phyloP scores from a whole-genome alignment of 2,329 filamentous ascomycete species.

The Fusarium torulosum region DNA sequence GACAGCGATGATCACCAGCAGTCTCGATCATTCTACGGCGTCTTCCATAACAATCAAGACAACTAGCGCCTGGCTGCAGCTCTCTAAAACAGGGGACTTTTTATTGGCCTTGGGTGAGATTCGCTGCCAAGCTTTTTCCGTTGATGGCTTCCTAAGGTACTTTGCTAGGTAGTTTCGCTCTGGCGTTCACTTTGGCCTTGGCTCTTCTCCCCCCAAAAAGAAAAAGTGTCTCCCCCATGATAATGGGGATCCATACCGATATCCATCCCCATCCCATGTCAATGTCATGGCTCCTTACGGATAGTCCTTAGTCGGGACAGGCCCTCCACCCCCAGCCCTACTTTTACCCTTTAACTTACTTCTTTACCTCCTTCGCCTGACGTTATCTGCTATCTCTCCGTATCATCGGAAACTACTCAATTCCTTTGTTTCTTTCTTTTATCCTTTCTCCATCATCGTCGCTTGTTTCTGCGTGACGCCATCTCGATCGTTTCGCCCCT shows the following conservation, averaged over 20 bases:
- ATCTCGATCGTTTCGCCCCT: constrained; percentile 38
- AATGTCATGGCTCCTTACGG: constrained; percentile 42
- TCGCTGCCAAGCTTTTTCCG: constrained; percentile 28
- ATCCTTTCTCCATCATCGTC: constrained; percentile 32
- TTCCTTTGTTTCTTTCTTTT: constrained; percentile 32
- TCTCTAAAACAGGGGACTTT: constrained; percentile 34
- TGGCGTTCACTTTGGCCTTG: not conserved
- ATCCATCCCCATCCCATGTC: constrained; percentile 32
- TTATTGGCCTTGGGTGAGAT: constrained; percentile 20
- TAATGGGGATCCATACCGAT: constrained; percentile 33
- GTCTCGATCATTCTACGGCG: constrained; percentile 15
- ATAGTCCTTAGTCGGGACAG: constrained; percentile 17
- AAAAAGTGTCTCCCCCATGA: constrained; percentile 38
- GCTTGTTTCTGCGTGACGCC: constrained; percentile 38
- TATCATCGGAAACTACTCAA: constrained; percentile 32
- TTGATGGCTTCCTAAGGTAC: constrained; percentile 28
- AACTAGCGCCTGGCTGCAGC: constrained; percentile 17
- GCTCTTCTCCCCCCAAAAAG: constrained; percentile 25
- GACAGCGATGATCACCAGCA: constrained; percentile 19
- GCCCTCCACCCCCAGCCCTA: constrained; percentile 43
- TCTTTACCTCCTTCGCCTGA: not conserved
- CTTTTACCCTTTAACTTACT: constrained; percentile 25
- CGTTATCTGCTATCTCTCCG: constrained; percentile 16
- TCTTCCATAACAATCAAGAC: constrained; percentile 7
- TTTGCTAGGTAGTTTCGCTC: not conserved